Evolutionary conservation across 1,139 yeast genomes (phyloP), one percentile per base, ranked within the genome.

Genomic region (Debaryomycetaceae sp.): DNA sequence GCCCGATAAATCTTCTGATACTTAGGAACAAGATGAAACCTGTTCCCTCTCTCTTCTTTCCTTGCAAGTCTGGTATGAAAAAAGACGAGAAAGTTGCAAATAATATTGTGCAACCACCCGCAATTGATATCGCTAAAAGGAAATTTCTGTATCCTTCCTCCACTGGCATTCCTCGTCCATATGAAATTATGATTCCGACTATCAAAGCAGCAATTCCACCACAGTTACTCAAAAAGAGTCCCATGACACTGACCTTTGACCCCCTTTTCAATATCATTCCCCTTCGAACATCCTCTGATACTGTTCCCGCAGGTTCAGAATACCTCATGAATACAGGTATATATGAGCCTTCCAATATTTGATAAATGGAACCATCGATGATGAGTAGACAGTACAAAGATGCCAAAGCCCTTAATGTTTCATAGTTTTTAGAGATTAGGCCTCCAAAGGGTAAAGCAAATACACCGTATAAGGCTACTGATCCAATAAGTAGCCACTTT

Each of bases 311-410:
- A 1, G 45, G 45, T 7, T 53, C 42, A 3, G 55, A 54, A 1
- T 69, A 66, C 42, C 74, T 59, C 77, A 73, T 71, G 47, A 73
- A 69, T 22, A 68, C 47, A 3, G 78, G 78, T 40, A 73, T 70
- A 45, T 71, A 73, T 0, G 76, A 68, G 1, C 70, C 76, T 51
- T 72, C 77, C 35, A 71, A 46, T 22, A 72, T 68, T 51, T 72
- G 74, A 47, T 72, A 66, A 4, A 69, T 50, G 0, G 69, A 62
- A 45, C 65, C 66, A 23, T 58, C 57, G 22, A 71, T 55, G 37
- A 58, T 63, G 39, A 69, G 50, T 24, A 70, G 45, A 8, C 63
- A 63, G 45, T 72, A 73, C 9, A 72, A 47, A 0, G 63, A 69
- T 3, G 74, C 62, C 34, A 64, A 40, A 9, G 33, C 57, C 23